Base-by-base conservation (phyloP, 495 filamentous ascomycete species). In the Melanomma pulvis-pyrius region DNA sequence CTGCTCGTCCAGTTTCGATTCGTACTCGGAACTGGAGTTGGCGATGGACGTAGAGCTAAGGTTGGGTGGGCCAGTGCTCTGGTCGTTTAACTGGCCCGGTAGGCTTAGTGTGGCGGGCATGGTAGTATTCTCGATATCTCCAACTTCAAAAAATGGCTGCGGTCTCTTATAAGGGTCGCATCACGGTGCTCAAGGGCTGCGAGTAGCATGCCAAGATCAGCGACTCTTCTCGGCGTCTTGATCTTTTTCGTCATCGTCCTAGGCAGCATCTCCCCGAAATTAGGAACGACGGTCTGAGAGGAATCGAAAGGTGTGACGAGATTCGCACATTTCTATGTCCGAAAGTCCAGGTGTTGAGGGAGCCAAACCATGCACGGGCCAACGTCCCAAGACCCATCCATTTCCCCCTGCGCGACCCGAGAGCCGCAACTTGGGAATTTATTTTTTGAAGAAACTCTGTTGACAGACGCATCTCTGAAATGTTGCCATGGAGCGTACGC, bases 261-360 rank as follows among this genome's bases (percentile, higher is more conserved):
- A 6, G 32, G 32, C 32, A 13, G 6, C 13, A 6, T 36, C 32
- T 36, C 32, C 13, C 32, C 6, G 32, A 13, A 13, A 36, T 36
- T 36, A 36, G 32, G 32, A 13, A 36, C n/a, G n/a, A 36, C 32
- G 32, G 6, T 36, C 32, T 13, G 6, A 36, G 32, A 6, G 13
- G 4, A 12, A 3, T 57, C 53, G 15, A 17, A 47, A 29, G 22
- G 3, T 9, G 41, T 17, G 19, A 11, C 13, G 26, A 32, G 39
- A 5, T 21, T 25, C 47, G 51, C 17, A 58, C 54, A 6, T 58
- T 36, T 41, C 29, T 17, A 34, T 25, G 55, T 59, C 34, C 34
- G 34, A 59, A 61, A 32, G 41, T 50, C 58, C 58, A 44, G 52
- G 13, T 11, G 29, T 46, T n/a, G 32, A 8, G 19, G 26, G 22